Evolutionary conservation across 257 asterid genomes (phyloP).

Genomic region (Thymus mandschuricus): DNA sequence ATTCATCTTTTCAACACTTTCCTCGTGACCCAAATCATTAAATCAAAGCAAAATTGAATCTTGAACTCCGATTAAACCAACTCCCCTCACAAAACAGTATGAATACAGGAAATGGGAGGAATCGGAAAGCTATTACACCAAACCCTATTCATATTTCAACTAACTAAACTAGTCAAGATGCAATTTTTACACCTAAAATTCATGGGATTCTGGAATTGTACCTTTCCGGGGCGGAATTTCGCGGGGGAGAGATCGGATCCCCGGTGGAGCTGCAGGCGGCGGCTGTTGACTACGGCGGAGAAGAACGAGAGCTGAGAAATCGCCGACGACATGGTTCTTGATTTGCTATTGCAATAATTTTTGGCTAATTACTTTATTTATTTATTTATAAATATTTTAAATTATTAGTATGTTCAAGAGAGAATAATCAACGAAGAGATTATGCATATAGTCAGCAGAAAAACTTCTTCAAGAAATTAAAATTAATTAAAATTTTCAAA

Average conservation of each 20-base stretch:
- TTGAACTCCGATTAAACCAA: slow-evolving; percentile 6
- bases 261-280: slow-evolving; percentile 22
- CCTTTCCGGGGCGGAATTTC: slow-evolving; percentile 19
- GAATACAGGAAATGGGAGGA: background rate
- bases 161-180: background rate
- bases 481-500: too few relatives aligned
- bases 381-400: too few relatives aligned
- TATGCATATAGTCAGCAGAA: background rate
- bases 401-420: too few relatives aligned
- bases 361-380: background rate
- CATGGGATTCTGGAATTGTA: background rate
- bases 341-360: slow-evolving; percentile 15
- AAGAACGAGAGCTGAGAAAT: slow-evolving; percentile 25
- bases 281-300: slow-evolving; percentile 25
- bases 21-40: background rate
- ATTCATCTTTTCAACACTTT: background rate
- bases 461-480: too few relatives aligned
- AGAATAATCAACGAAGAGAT: too few relatives aligned
- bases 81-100: background rate
- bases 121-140: background rate
- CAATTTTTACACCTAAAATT: background rate
- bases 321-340: slow-evolving; percentile 30
- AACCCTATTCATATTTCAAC: slow-evolving; percentile 1
- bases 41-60: background rate
- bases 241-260: slow-evolving; percentile 7